A percentile compares a stretch with the other conserved stretches of the same genome.
These are phyloP conservation scores for Sporothrix brunneoviolacea DNA, from an alignment of 2,329 filamentous ascomycete genomes.

Conservation along the genomic window DNA sequence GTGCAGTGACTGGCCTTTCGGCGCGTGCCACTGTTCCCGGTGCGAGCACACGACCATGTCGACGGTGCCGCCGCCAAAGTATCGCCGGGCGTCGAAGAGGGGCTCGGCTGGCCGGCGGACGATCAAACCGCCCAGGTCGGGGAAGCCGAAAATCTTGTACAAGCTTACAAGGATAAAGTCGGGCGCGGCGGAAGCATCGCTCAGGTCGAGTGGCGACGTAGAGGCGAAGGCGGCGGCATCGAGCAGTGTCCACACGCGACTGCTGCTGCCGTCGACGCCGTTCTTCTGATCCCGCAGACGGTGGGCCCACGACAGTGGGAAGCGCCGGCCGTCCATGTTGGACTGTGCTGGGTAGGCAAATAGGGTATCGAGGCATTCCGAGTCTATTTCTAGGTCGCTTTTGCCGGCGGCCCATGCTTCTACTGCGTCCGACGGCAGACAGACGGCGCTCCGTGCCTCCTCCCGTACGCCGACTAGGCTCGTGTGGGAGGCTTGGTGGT, in stretches of 20 bases:
- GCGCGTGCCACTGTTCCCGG: constrained; percentile 77
- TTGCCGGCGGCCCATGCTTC: constrained; percentile 53
- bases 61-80: constrained; percentile 92
- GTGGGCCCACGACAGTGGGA: constrained; percentile 63
- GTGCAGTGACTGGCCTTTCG: constrained; percentile 63
- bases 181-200: constrained; percentile 53
- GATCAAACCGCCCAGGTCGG: constrained; percentile 79
- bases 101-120: constrained; percentile 64
- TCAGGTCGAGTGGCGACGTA: constrained; percentile 68
- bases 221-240: constrained; percentile 79
- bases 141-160: constrained; percentile 98
- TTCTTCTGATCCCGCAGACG: constrained; percentile 14
- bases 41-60: constrained; percentile 72
- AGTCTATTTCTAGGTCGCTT: neutral
- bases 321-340: constrained; percentile 77
- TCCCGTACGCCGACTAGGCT: constrained; percentile 78
- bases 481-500: constrained; percentile 80
- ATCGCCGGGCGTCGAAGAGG: constrained; percentile 60
- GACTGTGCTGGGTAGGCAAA: constrained; percentile 90
- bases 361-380: constrained; percentile 26
- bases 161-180: constrained; percentile 86
- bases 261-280: constrained; percentile 19
- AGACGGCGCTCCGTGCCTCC: constrained; percentile 56
- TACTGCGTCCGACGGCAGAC: constrained; percentile 60
- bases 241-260: constrained; percentile 58